Evolutionary conservation across 2,329 filamentous ascomycete species (phyloP), one percentile per base, ranked within the genome.

Genomic region (Alternaria sp.): DNA sequence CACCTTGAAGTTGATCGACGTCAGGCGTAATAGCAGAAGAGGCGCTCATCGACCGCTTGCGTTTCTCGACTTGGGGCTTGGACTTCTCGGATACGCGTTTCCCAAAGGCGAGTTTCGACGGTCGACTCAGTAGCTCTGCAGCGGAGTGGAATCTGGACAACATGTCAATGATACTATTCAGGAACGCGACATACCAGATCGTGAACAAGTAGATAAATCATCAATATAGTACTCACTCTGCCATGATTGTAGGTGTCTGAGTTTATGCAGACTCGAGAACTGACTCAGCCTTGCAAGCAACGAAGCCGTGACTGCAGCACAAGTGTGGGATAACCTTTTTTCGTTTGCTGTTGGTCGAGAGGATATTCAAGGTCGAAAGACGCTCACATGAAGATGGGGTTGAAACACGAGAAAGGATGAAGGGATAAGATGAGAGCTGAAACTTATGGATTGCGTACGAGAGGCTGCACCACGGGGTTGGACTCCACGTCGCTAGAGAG

Each of bases 71-170:
- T 7, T 38, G 38, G 18, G 38, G 18, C n/a, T 18, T 44, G 18
- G 50, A 38, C 11, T 43, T 60, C 16, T 38, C 22, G 3, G 22
- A 30, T 25, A 60, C 6, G 5, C 57, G 50, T 41, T 61, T 59
- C 9, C 43, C 32, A 38, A 62, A 48, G 14, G 28, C 34, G 28
- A 55, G 28, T 41, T 59, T 56, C 11, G 46, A 52, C 16, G 62
- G 57, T 30, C 44, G 54, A 16, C 52, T 52, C 25, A 54, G 64
- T 25, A 63, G 57, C 34, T 65, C 38, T 22, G 54, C 16, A 18
- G 57, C 46, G 44, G 54, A 63, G 54, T 36, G 32, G 32, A 22
- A 34, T 9, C 57, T 59, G 30, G 18, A 41, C n/a, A 25, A n/a
- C 40, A 40, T 22, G 22, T 62, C n/a, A 59, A 40, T 18, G 18